phyloP scores from a whole-genome alignment of 73 alveolate species.

The Effrenium voratum region DNA sequence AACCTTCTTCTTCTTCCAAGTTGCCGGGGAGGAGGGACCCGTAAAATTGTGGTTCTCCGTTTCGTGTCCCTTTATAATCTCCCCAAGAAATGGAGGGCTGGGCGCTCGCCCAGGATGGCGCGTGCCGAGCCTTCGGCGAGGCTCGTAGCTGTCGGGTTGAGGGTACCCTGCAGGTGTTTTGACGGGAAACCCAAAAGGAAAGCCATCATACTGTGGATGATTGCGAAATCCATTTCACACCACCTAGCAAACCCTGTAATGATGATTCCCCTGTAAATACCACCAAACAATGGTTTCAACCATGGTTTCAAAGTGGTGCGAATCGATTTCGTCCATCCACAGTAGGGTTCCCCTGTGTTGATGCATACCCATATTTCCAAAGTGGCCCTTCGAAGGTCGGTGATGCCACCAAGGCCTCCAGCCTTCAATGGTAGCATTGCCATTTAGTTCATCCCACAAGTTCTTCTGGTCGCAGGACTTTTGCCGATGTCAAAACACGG shows the following conservation, averaged over 20 bases:
- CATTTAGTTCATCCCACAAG: too few species aligned
- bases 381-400: too few species aligned
- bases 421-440: too few species aligned
- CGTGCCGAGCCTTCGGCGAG: conserved; percentile 57
- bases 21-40: too few species aligned
- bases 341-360: too few species aligned
- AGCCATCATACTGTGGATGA: background rate
- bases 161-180: background rate
- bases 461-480: too few species aligned
- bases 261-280: background rate
- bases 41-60: too few species aligned
- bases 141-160: background rate
- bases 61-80: too few species aligned
- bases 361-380: too few species aligned
- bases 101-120: background rate
- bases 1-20: background rate
- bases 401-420: too few species aligned
- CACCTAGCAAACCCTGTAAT: background rate
- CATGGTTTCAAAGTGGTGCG: background rate
- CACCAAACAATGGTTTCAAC: background rate
- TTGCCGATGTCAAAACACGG: background rate
- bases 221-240: background rate
- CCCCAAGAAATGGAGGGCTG: too few species aligned
- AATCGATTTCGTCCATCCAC: too few species aligned
- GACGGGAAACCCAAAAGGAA: background rate